Conservation (phyloP, 805 yeast genomes). For the Candida yuanshanica region DNA sequence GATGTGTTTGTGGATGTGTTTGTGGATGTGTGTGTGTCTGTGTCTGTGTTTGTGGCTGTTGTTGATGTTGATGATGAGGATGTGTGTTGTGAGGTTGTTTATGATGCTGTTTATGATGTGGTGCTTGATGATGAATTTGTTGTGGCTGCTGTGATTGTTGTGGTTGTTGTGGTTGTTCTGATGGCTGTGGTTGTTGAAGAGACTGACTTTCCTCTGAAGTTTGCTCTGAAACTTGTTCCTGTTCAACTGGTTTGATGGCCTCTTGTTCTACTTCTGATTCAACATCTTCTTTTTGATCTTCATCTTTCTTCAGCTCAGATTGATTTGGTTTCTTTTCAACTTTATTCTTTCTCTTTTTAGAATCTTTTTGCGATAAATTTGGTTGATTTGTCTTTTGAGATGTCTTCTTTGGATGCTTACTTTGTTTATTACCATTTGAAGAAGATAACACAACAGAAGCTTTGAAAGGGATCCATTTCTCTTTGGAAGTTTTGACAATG, state of each 20-base stretch:
- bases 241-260: conserved; percentile 1
- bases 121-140: conserved; percentile 3
- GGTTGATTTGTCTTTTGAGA: not conserved
- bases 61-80: conserved; percentile 7
- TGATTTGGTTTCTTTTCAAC: conserved; percentile 11
- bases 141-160: conserved; percentile 1
- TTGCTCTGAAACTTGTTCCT: conserved; percentile 4
- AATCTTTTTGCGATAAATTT: conserved; percentile 4
- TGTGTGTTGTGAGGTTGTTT: conserved; percentile 3
- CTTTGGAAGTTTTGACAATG: conserved; percentile 32
- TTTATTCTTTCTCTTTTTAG: conserved; percentile 23
- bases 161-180: conserved; percentile 3
- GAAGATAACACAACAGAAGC: conserved; percentile 25
- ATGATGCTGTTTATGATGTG: conserved; percentile 5
- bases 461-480: conserved; percentile 70
- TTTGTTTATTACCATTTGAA: conserved; percentile 3
- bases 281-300: conserved; percentile 11
- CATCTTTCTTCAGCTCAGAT: conserved; percentile 22
- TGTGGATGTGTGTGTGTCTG: too few relatives aligned
- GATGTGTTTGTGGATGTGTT: conserved; percentile 5
- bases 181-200: conserved; percentile 15
- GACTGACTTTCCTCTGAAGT: conserved; percentile 13
- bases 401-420: conserved; percentile 7
- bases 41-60: conserved; percentile 1
- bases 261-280: conserved; percentile 1